Percentiles rank a stretch among this genome's conserved stretches.
phyloP scores from a whole-genome alignment of 2,329 filamentous ascomycete genomes.

The Penicillium sp. region DNA sequence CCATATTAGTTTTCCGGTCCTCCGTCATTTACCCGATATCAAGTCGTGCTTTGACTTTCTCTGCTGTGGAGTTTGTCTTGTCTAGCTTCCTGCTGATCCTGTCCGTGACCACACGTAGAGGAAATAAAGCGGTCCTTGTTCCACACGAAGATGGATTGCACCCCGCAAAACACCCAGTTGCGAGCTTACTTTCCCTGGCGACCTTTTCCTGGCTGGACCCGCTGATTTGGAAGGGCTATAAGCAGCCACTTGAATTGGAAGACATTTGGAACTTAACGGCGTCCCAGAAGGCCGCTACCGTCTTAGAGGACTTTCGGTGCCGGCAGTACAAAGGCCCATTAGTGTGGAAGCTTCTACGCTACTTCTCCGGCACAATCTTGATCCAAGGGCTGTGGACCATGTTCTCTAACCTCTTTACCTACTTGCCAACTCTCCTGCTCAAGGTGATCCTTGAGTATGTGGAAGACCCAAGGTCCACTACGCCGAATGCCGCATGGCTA shows the following conservation, averaged over 20 bases:
- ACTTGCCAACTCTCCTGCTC: slow-evolving; percentile 87
- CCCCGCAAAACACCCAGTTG: slow-evolving; percentile 83
- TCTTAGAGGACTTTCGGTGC: slow-evolving; percentile 83
- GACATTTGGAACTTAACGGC: slow-evolving; percentile 92
- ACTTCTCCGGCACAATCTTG: slow-evolving; percentile 78
- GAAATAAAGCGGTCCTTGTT: slow-evolving; percentile 85
- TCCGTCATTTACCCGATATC: slow-evolving; percentile 78
- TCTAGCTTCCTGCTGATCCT: slow-evolving; percentile 75
- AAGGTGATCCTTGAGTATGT: slow-evolving; percentile 93
- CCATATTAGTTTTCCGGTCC: slow-evolving; percentile 80
- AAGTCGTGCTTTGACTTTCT: slow-evolving; percentile 64
- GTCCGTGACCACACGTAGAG: slow-evolving; percentile 81
- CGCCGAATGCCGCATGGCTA: slow-evolving; percentile 89
- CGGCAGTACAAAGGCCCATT: slow-evolving; percentile 80
- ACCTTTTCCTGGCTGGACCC: slow-evolving; percentile 91
- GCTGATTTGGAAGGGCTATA: slow-evolving; percentile 88
- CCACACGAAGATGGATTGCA: slow-evolving; percentile 89
- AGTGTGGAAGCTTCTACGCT: slow-evolving; percentile 78
- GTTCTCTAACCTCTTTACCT: slow-evolving; percentile 81
- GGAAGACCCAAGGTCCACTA: slow-evolving; percentile 76
- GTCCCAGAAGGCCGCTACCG: slow-evolving; percentile 81
- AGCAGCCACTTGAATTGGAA: slow-evolving; percentile 77
- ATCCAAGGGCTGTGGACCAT: slow-evolving; percentile 81
- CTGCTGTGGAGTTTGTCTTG: slow-evolving; percentile 75
- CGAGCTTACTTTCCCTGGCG: slow-evolving; percentile 84